Evolutionary conservation across 768 basidiomycete species (phyloP), one percentile per base, ranked within the genome.

Genomic region (Termitomyces sp.): DNA sequence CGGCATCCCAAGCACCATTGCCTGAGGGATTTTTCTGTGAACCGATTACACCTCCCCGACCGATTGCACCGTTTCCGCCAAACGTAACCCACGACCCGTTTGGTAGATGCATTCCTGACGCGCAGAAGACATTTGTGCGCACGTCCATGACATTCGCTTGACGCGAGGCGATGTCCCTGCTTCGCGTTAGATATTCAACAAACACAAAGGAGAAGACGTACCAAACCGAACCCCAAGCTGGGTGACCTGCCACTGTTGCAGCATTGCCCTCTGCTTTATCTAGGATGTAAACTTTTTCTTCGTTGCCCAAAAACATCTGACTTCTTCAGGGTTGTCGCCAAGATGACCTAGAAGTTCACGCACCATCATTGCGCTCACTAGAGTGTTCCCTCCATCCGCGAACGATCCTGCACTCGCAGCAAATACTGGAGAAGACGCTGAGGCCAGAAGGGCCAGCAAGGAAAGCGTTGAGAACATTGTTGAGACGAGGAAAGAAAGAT

Each of bases 181-280:
- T 28, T 22, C 12, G 13, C 22, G 49, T 46, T 34, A 54, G 29
- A 52, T 18, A 47, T 6, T 39, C 28, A 20, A 33, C 9, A 10
- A 45, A 26, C 22, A 3, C 8, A 29, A 3, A 18, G 34, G 31
- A 18, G 51, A 22, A 16, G 29, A 60, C 72, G 18, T 26, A 86
- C 86, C 86, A 92, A 18, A 86, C 83, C 0, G 87, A 69, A 22
- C 83, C 90, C 83, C 87, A 89, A 1, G 87, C 87, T 12, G 91
- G 78, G 71, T 91, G 90, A 1, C 82, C 83, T 58, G 80, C 76
- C 59, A 93, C 78, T 62, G 78, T 72, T 4, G 81, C 81, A 3
- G 78, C 77, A 67, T 94, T 94, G 33, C 82, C 83, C 68, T 94
- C 91, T 1, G 86, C 84, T 75, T 97, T 97, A 77, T 97, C 94